Evolutionary conservation across 2,329 filamentous ascomycete species (phyloP).

Genomic region (Hysterium pulicare): DNA sequence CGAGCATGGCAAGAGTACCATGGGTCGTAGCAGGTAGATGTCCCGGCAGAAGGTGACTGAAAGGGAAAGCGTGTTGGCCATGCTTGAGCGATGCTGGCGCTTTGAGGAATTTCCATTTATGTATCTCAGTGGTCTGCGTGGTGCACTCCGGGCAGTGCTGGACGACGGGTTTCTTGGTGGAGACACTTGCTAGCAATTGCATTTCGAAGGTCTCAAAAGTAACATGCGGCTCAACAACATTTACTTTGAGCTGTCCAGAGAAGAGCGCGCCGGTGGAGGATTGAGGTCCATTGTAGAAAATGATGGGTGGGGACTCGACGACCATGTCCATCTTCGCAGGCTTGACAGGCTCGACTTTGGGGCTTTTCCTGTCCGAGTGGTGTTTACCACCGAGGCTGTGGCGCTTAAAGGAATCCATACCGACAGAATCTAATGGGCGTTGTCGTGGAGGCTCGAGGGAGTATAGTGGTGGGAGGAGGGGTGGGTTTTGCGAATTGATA

Average conservation of each 20-base stretch:
- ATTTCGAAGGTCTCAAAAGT: conserved; percentile 69
- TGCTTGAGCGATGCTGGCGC: conserved; percentile 29
- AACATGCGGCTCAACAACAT: conserved; percentile 64
- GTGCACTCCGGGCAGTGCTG: conserved; percentile 75
- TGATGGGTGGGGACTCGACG: conserved; percentile 82
- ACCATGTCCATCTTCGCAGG: conserved; percentile 55
- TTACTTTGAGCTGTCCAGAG: conserved; percentile 75
- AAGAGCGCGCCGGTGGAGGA: conserved; percentile 80
- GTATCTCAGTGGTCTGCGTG: conserved; percentile 68
- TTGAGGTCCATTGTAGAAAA: conserved; percentile 74
- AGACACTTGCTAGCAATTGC: conserved; percentile 65
- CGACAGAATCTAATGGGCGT: conserved; percentile 31
- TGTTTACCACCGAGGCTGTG: conserved; percentile 25
- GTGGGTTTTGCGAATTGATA: conserved; percentile 17
- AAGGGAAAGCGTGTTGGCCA: conserved; percentile 76
- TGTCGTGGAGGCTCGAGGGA: conserved; percentile 25
- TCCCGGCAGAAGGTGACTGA: conserved; percentile 81
- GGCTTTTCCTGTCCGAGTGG: conserved; percentile 32
- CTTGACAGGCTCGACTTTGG: conserved; percentile 36
- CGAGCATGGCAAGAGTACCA: conserved; percentile 66
- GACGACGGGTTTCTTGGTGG: conserved; percentile 78
- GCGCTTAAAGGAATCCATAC: conserved; percentile 39
- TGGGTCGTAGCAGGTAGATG: conserved; percentile 82
- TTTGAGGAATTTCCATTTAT: conserved; percentile 69
- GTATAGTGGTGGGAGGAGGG: conserved; percentile 21